A percentile compares a stretch with the other conserved stretches of the same genome.
These are phyloP conservation scores for Phytophthora sojae DNA, from an alignment of 352 stramenopile species.

Conservation along the genomic window DNA sequence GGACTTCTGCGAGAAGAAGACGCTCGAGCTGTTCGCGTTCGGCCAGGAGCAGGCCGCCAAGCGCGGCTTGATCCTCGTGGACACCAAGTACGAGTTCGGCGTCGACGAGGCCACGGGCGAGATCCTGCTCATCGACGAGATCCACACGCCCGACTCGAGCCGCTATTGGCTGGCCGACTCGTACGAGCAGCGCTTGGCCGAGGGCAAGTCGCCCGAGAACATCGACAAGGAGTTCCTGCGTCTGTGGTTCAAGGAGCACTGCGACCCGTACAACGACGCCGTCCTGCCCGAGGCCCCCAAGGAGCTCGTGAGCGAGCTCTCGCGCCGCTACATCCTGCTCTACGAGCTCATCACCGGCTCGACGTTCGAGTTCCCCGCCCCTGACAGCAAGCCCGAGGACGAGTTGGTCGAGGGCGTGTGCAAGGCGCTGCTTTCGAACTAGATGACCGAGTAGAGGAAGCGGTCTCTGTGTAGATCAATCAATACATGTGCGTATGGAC, in stretches of 20 bases:
- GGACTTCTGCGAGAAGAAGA: slow-evolving; percentile 94
- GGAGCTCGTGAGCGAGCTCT: slow-evolving; percentile 97
- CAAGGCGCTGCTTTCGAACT: slow-evolving; percentile 34
- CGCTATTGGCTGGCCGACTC: slow-evolving; percentile 94
- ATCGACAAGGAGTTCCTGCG: slow-evolving; percentile 99
- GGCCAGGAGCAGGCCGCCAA: slow-evolving; percentile 92
- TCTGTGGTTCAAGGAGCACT: slow-evolving; percentile 98
- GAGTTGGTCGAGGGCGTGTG: slow-evolving; percentile 62
- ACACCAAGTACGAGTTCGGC: slow-evolving; percentile 97
- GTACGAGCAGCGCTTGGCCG: slow-evolving; percentile 90
- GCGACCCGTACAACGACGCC: slow-evolving; percentile 98
- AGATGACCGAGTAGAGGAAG: slow-evolving; percentile 27
- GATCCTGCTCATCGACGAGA: slow-evolving; percentile 98
- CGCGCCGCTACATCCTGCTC: slow-evolving; percentile 97
- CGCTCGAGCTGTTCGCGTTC: slow-evolving; percentile 93
- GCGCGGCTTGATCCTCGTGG: slow-evolving; percentile 97
- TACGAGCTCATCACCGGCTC: slow-evolving; percentile 99
- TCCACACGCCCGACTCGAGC: slow-evolving; percentile 99
- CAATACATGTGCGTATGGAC: slow-evolving; percentile 25
- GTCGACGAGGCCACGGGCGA: slow-evolving; percentile 79
- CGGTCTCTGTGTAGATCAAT: slow-evolving; percentile 24
- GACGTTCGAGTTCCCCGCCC: slow-evolving; percentile 89
- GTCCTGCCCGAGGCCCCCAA: slow-evolving; percentile 95
- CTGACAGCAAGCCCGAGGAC: slow-evolving; percentile 41
- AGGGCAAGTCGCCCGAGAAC: slow-evolving; percentile 95